phyloP scores from a whole-genome alignment of 2,329 filamentous ascomycete genomes.

The Teratosphaeria gauchensis region DNA sequence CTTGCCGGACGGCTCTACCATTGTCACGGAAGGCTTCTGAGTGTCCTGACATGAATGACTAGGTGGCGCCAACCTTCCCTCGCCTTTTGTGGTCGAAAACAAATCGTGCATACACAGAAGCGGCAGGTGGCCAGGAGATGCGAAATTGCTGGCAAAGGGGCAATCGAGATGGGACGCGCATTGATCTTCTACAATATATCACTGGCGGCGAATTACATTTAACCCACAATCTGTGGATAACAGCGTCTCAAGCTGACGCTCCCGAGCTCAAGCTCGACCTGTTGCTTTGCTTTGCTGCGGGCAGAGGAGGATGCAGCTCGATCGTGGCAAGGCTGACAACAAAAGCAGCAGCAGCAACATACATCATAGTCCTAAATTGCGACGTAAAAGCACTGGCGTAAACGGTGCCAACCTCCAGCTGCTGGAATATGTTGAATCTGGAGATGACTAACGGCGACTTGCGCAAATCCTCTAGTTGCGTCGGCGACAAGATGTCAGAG shows the following conservation, averaged over 20 bases:
- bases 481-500: slow-evolving; percentile 1
- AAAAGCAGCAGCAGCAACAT: slow-evolving; percentile 10
- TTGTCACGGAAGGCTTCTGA: slow-evolving; percentile 22
- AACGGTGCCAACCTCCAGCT: not conserved
- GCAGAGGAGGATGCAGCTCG: not conserved
- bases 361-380: slow-evolving; percentile 11
- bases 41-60: slow-evolving; percentile 37
- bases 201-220: not conserved
- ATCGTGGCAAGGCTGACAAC: slow-evolving; percentile 8
- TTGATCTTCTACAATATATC: not conserved
- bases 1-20: not conserved
- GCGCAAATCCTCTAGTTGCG: slow-evolving; percentile 2
- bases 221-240: not conserved
- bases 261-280: not conserved
- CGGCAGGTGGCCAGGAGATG: not conserved
- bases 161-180: not conserved
- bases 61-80: slow-evolving; percentile 27
- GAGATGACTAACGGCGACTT: slow-evolving; percentile 6
- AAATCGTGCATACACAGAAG: not conserved
- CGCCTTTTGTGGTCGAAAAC: slow-evolving; percentile 2
- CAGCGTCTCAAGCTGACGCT: not conserved
- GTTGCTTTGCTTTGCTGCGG: not conserved
- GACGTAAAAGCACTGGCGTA: slow-evolving; percentile 15
- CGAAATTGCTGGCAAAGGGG: not conserved
- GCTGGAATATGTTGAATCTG: slow-evolving; percentile 4